A percentile compares a stretch with the other conserved stretches of the same genome.
phyloP scores from a whole-genome alignment of 1,284 basidiomycete species.

The Pseudozyma pruni region DNA sequence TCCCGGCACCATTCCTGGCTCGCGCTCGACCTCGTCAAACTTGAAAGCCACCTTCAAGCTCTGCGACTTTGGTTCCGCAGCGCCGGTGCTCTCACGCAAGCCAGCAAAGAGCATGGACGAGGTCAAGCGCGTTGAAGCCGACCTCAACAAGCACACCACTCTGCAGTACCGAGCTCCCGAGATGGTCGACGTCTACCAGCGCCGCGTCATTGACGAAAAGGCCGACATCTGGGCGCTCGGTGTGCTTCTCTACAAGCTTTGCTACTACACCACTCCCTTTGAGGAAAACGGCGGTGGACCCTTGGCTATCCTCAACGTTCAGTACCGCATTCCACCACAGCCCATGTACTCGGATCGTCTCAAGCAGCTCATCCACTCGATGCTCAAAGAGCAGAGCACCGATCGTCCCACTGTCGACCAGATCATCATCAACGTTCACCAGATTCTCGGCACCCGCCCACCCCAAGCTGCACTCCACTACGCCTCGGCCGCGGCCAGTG shows the following conservation, averaged over 20 bases:
- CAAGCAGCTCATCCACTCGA: constrained; percentile 79
- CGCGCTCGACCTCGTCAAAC: constrained; percentile 71
- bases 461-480: constrained; percentile 50
- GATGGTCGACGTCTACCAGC: constrained; percentile 91
- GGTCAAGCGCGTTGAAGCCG: constrained; percentile 85
- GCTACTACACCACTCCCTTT: constrained; percentile 99
- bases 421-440: constrained; percentile 53
- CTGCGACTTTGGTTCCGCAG: constrained; percentile 97
- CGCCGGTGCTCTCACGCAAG: constrained; percentile 69
- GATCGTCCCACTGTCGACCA: constrained; percentile 58
- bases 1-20: constrained; percentile 42
- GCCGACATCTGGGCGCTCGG: constrained; percentile 84
- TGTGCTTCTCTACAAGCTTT: constrained; percentile 82
- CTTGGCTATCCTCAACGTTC: constrained; percentile 93
- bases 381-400: constrained; percentile 60
- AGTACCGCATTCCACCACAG: constrained; percentile 77
- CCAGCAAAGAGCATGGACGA: constrained; percentile 60
- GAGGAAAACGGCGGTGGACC: constrained; percentile 80
- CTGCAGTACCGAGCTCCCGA: constrained; percentile 95
- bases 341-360: constrained; percentile 89
- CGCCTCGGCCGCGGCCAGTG: constrained; percentile 35
- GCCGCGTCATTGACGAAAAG: constrained; percentile 87
- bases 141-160: constrained; percentile 93
- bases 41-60: constrained; percentile 79
- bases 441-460: constrained; percentile 52